phyloP scores from a whole-genome alignment of 805 yeast genomes.

The Cyberlindnera mycetangii region DNA sequence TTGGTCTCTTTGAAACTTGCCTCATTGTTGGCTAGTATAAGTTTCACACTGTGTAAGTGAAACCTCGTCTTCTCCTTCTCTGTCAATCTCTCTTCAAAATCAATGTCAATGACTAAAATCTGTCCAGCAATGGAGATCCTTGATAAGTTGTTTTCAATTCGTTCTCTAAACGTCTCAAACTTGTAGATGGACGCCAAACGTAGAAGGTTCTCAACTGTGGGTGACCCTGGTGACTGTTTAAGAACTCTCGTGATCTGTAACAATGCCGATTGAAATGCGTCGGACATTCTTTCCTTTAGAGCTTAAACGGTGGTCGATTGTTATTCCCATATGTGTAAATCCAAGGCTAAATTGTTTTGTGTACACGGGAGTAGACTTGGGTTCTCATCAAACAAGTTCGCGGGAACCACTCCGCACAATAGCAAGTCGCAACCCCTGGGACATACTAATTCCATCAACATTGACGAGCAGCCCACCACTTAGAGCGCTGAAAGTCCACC shows the following conservation, averaged over 20 bases:
- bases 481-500: too few relatives aligned
- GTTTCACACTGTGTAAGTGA: slow-evolving; percentile 18
- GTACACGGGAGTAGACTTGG: too few relatives aligned
- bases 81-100: slow-evolving; percentile 16
- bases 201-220: slow-evolving; percentile 26
- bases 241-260: slow-evolving; percentile 20
- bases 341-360: too few relatives aligned
- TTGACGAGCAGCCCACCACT: too few relatives aligned
- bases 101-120: slow-evolving; percentile 28
- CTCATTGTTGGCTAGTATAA: slow-evolving; percentile 28
- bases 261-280: slow-evolving; percentile 23
- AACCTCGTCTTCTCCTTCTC: slow-evolving; percentile 15
- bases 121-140: slow-evolving; percentile 29
- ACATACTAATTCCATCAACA: not conserved
- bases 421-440: not conserved
- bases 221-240: slow-evolving; percentile 22
- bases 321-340: too few relatives aligned
- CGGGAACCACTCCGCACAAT: not conserved
- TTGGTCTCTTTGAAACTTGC: slow-evolving; percentile 21
- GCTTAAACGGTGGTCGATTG: too few relatives aligned
- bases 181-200: slow-evolving; percentile 27
- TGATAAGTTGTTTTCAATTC: slow-evolving; percentile 14
- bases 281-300: slow-evolving; percentile 18
- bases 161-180: slow-evolving; percentile 27
- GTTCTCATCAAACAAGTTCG: not conserved